Evolutionary conservation across 1,284 basidiomycete genomes (phyloP).

Genomic region (Ganoderma meredithae): DNA sequence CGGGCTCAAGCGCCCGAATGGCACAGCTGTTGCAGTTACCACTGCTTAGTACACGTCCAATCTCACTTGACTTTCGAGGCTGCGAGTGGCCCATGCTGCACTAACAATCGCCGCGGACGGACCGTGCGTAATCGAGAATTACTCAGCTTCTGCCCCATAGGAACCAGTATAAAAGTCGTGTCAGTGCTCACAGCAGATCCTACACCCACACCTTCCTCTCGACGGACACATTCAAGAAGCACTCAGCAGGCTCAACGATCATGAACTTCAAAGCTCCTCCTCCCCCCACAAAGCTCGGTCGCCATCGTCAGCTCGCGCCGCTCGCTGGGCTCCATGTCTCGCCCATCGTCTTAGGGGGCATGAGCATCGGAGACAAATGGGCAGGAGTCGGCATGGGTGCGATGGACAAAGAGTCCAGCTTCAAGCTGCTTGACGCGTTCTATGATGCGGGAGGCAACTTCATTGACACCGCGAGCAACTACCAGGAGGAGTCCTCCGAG

Average conservation of each 20-base stretch:
- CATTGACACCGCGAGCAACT: constrained; percentile 60
- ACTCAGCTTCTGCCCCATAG: neutral
- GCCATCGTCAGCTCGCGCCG: constrained; percentile 53
- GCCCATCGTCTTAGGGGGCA: constrained; percentile 56
- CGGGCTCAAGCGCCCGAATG: too few relatives aligned
- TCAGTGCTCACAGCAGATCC: neutral
- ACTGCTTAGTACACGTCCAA: neutral
- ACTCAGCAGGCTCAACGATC: too few relatives aligned
- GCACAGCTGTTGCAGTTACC: too few relatives aligned
- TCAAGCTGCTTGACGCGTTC: constrained; percentile 56
- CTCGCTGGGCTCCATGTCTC: constrained; percentile 41
- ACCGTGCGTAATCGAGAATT: neutral
- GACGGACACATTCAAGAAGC: too few relatives aligned
- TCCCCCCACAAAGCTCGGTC: constrained; percentile 46
- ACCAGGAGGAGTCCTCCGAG: constrained; percentile 44
- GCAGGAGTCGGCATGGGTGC: constrained; percentile 40
- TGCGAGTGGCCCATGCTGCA: neutral
- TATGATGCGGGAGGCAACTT: constrained; percentile 59
- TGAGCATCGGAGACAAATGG: constrained; percentile 58
- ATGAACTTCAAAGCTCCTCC: constrained; percentile 24
- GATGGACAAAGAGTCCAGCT: constrained; percentile 41
- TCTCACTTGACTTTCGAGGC: neutral
- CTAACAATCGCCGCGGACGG: neutral
- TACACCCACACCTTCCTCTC: neutral
- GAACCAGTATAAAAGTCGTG: neutral